These are phyloP conservation scores for Hordeum marinum DNA, from an alignment of 176 grass and related monocot species.

Conservation along the genomic window DNA sequence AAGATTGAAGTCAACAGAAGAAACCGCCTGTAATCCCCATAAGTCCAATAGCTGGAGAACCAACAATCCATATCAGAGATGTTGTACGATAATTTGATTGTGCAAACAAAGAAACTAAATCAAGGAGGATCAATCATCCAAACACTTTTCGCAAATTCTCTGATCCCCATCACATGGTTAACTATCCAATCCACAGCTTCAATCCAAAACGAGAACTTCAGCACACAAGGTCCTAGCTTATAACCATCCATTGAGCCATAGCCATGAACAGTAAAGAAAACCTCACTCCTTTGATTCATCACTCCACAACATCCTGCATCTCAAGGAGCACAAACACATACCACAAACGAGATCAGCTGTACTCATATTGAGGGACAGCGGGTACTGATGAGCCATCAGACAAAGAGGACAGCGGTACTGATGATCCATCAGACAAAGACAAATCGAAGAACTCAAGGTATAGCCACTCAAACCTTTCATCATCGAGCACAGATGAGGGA, in stretches of 20 bases:
- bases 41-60: constrained; percentile 15
- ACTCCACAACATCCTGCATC: neutral
- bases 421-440: neutral
- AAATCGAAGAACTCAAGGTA: neutral
- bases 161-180: neutral
- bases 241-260: neutral
- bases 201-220: too few species aligned
- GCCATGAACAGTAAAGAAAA: neutral
- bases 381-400: too few species aligned
- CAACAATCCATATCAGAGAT: neutral
- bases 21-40: neutral
- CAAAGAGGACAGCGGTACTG: neutral
- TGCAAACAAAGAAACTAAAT: neutral
- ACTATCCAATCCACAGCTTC: neutral
- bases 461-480: too few species aligned
- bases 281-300: neutral
- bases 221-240: neutral
- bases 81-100: neutral
- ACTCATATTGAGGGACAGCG: neutral
- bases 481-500: too few species aligned
- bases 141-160: neutral
- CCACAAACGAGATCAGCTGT: neutral
- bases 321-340: neutral
- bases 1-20: neutral
- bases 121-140: neutral